Base-by-base conservation (phyloP, 345 rosid species). In the Syzygium jambos region DNA sequence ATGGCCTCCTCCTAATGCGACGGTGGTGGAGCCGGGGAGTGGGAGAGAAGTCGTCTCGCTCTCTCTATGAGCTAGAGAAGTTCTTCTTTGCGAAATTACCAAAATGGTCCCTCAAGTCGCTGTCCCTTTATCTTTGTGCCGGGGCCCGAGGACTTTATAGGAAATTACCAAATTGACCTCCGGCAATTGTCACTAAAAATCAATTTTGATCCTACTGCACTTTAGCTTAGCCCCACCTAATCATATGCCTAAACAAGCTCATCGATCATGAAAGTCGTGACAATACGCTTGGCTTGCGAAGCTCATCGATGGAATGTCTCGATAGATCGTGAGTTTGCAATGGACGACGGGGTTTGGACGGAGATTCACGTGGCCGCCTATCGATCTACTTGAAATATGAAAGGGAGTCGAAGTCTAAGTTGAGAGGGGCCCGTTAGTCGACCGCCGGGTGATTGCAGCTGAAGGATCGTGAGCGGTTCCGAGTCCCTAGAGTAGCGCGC, bases 321-420 rank as follows among this genome's bases (percentile, higher is more conserved):
- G 6, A 61, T n/a, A 14, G 19, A 13, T n/a, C 0, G 4, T n/a
- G 73, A 61, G 73, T 61, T 61, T 34, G 34, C 38, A n/a, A n/a
- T 29, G 41, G 41, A 29, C 10, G 17, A 7, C 0, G 3, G 3
- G 30, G 30, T 7, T 29, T 17, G 11, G 30, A 29, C 15, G 1
- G 11, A 65, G 77, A 65, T 65, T 65, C 41, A 2, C 1, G 0
- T 1, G 3, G 1, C 0, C 0, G 0, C 21, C 1, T 30, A 0
- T 3, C 3, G 1, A 65, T 65, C 6, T 0, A 29, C 41, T 65
- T 0, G 3, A 7, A 16, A 29, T 3, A 34, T 29, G 11, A 0
- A 7, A 29, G 10, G 11, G 30, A 29, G 41, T 3, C 10, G 1
- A 65, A 65, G 7, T 65, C 77, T 13, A n/a, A 63, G 34, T 61